phyloP scores from a whole-genome alignment of 1,139 yeast species.

The Lodderomyces jiufengensis region DNA sequence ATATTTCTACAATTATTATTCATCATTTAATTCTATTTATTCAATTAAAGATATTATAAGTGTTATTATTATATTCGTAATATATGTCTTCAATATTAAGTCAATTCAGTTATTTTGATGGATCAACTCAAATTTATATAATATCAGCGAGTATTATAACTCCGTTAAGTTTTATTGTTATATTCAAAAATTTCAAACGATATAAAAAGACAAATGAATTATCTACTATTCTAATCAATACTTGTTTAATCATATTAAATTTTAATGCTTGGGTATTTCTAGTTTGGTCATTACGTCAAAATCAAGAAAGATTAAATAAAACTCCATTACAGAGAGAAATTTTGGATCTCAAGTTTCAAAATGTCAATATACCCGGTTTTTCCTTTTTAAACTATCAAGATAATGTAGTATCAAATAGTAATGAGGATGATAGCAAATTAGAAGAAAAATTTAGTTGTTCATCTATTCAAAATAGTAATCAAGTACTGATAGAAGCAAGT shows the following conservation, averaged over 20 bases:
- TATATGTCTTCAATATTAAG: neutral
- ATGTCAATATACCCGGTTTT: neutral
- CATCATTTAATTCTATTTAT: no score
- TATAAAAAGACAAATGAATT: neutral
- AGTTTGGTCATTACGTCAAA: conserved; percentile 1
- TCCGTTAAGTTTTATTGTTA: neutral
- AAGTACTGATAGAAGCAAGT: conserved; percentile 6
- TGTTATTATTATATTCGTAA: no score
- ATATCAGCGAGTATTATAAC: neutral
- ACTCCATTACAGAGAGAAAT: neutral
- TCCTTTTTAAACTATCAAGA: neutral
- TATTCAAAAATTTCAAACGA: conserved; percentile 1
- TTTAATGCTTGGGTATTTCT: conserved; percentile 1
- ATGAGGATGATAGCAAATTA: no score
- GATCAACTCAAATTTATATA: neutral
- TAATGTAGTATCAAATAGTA: no score
- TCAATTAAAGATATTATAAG: no score
- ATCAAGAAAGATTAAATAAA: neutral
- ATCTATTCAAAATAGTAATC: no score
- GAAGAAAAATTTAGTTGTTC: no score
- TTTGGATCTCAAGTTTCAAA: neutral
- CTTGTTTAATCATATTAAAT: conserved; percentile 1
- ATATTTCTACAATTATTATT: no score
- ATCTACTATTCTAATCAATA: neutral
- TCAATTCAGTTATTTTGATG: neutral